Evolutionary conservation across 768 basidiomycete genomes (phyloP).

Genomic region (Melanogaster broomeanus): DNA sequence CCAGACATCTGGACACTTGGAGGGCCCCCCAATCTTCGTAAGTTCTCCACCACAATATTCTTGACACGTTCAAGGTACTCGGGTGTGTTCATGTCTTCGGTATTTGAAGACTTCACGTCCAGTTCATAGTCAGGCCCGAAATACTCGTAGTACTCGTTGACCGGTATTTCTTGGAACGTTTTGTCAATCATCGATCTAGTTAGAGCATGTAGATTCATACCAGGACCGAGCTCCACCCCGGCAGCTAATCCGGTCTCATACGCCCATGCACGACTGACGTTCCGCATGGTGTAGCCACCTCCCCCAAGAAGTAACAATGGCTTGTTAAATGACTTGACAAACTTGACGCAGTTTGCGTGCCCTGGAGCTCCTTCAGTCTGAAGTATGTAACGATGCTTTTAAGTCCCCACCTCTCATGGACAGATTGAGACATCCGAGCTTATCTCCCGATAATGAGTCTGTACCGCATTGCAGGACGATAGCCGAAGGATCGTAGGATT

Average conservation of each 20-base stretch:
- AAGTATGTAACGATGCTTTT: not conserved
- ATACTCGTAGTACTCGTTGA: slow-evolving; percentile 99
- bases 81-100: slow-evolving; percentile 91
- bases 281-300: slow-evolving; percentile 98
- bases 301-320: slow-evolving; percentile 94
- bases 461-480: slow-evolving; percentile 98
- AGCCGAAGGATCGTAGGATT: slow-evolving; percentile 90
- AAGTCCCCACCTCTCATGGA: slow-evolving; percentile 79
- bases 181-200: slow-evolving; percentile 2
- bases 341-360: slow-evolving; percentile 96
- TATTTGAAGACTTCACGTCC: slow-evolving; percentile 92
- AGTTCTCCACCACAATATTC: slow-evolving; percentile 87
- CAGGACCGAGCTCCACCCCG: slow-evolving; percentile 86
- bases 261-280: slow-evolving; percentile 96
- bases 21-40: slow-evolving; percentile 83
- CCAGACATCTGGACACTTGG: slow-evolving; percentile 93
- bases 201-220: slow-evolving; percentile 41
- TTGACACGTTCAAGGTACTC: slow-evolving; percentile 94
- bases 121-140: slow-evolving; percentile 97
- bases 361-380: slow-evolving; percentile 45
- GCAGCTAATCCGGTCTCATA: slow-evolving; percentile 98
- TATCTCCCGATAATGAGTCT: slow-evolving; percentile 95
- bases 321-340: slow-evolving; percentile 94
- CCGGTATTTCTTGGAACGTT: slow-evolving; percentile 79
- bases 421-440: slow-evolving; percentile 92